Evolutionary conservation across 106 monocot genomes (phyloP), one percentile per base, ranked within the genome.

Genomic region (Allium cepa): DNA sequence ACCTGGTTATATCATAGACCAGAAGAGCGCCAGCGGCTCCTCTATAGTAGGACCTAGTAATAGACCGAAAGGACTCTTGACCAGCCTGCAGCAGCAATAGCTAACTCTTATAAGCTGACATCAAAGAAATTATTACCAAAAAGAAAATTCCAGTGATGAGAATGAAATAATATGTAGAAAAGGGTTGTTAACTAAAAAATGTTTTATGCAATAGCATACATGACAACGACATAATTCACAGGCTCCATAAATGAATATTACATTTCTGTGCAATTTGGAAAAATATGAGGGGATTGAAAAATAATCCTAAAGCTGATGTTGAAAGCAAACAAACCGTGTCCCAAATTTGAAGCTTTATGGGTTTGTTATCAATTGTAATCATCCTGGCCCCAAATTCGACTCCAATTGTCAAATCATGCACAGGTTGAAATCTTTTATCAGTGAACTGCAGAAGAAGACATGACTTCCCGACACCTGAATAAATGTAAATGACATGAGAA

Each of bases 321-420:
- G 36, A 36, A 36, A 36, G 36, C 5, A 36, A 36, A 78, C 77
- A 0, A 59, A 95, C 95, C 75, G 95, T 95, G 53, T 95, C 95
- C 95, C 95, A 95, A 59, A 95, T 95, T 79, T 95, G 91, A 62
- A 95, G 79, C 79, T 95, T 95, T 57, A 95, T 85, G 9, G 91
- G 91, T 67, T 91, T 91, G 78, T 83, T 85, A 49, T 95, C 88
- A 58, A 95, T 83, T 11, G 87, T 91, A 53, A 95, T 88, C 90
- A 88, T 95, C 67, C 85, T 85, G 16, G 91, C 87, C 8, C 91
- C 91, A 76, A 91, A 95, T 69, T 95, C 94, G 69, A 91, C 94
- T 71, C 90, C 88, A 77, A 91, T 95, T 50, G 94, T 95, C 55
- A 91, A 77, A 77, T 91, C 94, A 70, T 95, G 91, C 14, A 88